A percentile compares a stretch with the other conserved stretches of the same genome.
Evolutionary conservation across 2,329 filamentous ascomycete genomes (phyloP).

Genomic region (Cordyceps tenuipes): DNA sequence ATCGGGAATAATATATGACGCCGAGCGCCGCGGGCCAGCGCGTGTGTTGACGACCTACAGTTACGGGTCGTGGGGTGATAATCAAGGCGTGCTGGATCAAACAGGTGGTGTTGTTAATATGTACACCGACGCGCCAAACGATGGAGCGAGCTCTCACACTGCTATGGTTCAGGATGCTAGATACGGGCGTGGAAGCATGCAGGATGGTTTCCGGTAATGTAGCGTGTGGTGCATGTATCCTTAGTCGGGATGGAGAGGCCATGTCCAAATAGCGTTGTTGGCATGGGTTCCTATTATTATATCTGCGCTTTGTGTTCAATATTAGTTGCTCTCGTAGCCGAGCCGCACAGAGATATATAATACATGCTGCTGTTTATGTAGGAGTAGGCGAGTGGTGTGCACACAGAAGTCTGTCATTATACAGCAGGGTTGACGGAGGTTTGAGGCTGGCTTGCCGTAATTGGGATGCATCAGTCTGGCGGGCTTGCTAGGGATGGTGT

Average conservation of each 20-base stretch:
- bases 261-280: neutral
- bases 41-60: neutral
- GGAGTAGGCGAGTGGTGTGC: too few species aligned
- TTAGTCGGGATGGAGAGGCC: neutral
- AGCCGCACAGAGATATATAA: neutral
- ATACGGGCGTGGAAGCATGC: constrained; percentile 4
- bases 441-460: neutral
- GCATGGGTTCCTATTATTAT: neutral
- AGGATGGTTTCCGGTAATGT: constrained; percentile 1
- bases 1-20: constrained; percentile 1
- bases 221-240: neutral
- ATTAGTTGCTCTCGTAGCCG: neutral
- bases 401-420: neutral
- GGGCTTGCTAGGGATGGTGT: too few species aligned
- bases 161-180: neutral
- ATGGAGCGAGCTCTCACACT: neutral
- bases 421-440: neutral
- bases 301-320: neutral
- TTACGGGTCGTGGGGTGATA: constrained; percentile 2
- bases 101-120: neutral
- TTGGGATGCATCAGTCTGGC: neutral
- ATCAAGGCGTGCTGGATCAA: neutral
- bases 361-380: neutral
- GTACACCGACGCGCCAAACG: neutral
- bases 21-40: neutral